Evolutionary conservation across 495 filamentous ascomycete species (phyloP).

Genomic region (Ramalina peruviana): DNA sequence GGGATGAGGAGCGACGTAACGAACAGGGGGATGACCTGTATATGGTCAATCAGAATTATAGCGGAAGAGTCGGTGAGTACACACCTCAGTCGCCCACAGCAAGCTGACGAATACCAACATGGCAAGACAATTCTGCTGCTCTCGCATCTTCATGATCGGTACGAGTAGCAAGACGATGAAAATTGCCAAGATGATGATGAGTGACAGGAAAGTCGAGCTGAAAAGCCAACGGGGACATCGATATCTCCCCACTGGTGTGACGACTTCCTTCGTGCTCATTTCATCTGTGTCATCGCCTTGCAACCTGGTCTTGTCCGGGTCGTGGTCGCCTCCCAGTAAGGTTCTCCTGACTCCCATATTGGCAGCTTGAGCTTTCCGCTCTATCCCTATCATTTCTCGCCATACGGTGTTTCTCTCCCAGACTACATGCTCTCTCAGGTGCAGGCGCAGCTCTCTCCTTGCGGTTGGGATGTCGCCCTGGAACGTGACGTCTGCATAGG

Average conservation of each 20-base stretch:
- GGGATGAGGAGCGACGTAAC: slow-evolving; percentile 90
- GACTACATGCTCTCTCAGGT: slow-evolving; percentile 91
- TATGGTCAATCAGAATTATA: slow-evolving; percentile 13
- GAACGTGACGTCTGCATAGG: slow-evolving; percentile 71
- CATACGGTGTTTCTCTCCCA: slow-evolving; percentile 99
- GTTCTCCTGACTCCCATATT: slow-evolving; percentile 71
- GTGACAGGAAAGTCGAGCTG: slow-evolving; percentile 61
- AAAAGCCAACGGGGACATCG: slow-evolving; percentile 68
- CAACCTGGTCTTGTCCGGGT: slow-evolving; percentile 52
- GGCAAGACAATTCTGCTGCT: slow-evolving; percentile 92
- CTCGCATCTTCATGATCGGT: slow-evolving; percentile 66
- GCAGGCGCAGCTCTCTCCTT: slow-evolving; percentile 71
- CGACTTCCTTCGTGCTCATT: slow-evolving; percentile 48
- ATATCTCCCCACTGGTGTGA: slow-evolving; percentile 70
- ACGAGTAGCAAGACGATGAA: slow-evolving; percentile 60
- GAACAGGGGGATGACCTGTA: slow-evolving; percentile 84
- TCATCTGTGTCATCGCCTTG: slow-evolving; percentile 68
- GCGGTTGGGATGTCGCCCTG: slow-evolving; percentile 61
- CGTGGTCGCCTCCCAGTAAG: slow-evolving; percentile 60
- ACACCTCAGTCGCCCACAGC: slow-evolving; percentile 91
- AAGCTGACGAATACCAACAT: slow-evolving; percentile 88
- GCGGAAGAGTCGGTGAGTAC: slow-evolving; percentile 9
- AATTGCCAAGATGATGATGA: slow-evolving; percentile 54
- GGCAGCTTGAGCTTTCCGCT: slow-evolving; percentile 88
- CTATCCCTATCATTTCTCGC: slow-evolving; percentile 97